Conservation (phyloP, 257 asterid species). For the Pogostemon cablin region DNA sequence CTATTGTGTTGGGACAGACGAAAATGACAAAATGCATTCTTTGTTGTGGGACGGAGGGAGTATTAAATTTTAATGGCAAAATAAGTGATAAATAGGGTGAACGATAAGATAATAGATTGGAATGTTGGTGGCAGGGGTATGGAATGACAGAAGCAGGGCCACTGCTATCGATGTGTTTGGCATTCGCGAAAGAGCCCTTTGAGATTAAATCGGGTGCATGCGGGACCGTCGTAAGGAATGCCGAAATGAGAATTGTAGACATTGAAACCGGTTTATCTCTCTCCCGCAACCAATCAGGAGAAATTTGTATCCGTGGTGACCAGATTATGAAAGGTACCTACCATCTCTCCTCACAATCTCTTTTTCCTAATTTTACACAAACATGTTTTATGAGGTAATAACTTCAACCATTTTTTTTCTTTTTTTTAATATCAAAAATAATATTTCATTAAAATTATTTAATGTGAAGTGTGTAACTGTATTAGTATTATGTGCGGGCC, state of each 20-base stretch:
- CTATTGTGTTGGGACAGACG: too few species aligned
- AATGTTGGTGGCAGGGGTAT: slow-evolving; percentile 57
- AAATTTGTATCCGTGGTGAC: slow-evolving; percentile 86
- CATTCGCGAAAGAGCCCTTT: slow-evolving; percentile 77
- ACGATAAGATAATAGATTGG: not conserved
- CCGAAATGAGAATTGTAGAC: slow-evolving; percentile 85
- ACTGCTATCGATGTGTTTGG: slow-evolving; percentile 79
- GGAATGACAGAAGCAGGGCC: slow-evolving; percentile 99
- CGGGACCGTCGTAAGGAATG: slow-evolving; percentile 88
- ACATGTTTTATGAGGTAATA: too few species aligned
- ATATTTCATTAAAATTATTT: too few species aligned
- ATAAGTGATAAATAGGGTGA: not conserved
- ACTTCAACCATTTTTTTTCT: too few species aligned
- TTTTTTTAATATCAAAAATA: too few species aligned
- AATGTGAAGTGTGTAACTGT: too few species aligned
- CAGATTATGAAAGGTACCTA: slow-evolving; percentile 96
- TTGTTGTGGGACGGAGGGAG: too few species aligned
- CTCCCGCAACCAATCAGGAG: slow-evolving; percentile 75
- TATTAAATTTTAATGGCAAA: too few species aligned
- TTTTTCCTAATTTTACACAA: not conserved
- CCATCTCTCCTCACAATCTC: not conserved
- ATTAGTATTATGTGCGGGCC: too few species aligned
- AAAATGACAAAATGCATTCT: too few species aligned
- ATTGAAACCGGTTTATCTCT: slow-evolving; percentile 62
- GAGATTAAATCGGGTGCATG: slow-evolving; percentile 89